phyloP scores from a whole-genome alignment of 805 yeast genomes.

The Clavispora carvajalis region DNA sequence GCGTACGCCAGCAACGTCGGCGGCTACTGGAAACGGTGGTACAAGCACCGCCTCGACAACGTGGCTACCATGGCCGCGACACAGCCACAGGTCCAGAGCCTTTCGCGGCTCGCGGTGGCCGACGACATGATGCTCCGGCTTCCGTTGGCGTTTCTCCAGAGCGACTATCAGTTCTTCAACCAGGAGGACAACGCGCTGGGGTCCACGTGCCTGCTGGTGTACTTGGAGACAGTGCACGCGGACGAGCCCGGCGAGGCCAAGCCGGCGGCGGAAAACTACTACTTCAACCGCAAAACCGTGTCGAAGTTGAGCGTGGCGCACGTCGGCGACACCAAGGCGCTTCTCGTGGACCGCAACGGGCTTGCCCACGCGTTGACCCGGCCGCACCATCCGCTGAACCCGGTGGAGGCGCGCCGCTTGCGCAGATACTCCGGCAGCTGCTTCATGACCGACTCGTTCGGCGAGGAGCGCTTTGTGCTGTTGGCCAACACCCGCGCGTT shows the following conservation, averaged over 20 bases:
- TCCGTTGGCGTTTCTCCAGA: slow-evolving; percentile 56
- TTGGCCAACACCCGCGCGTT: slow-evolving; percentile 91
- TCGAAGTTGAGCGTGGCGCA: slow-evolving; percentile 76
- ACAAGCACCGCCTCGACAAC: slow-evolving; percentile 38
- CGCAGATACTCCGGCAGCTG: slow-evolving; percentile 55
- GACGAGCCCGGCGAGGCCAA: slow-evolving; percentile 22
- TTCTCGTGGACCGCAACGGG: slow-evolving; percentile 79
- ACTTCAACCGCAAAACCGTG: slow-evolving; percentile 62
- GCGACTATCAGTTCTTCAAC: slow-evolving; percentile 58
- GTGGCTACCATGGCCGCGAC: slow-evolving; percentile 21
- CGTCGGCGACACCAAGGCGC: slow-evolving; percentile 87
- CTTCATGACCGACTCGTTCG: slow-evolving; percentile 84
- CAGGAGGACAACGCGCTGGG: slow-evolving; percentile 45
- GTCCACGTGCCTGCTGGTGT: slow-evolving; percentile 67
- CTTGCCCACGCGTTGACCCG: slow-evolving; percentile 72
- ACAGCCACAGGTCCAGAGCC: slow-evolving; percentile 8
- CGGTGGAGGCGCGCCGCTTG: slow-evolving; percentile 69
- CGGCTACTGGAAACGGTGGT: slow-evolving; percentile 84
- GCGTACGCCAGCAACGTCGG: slow-evolving; percentile 59
- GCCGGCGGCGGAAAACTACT: slow-evolving; percentile 35
- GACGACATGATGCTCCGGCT: slow-evolving; percentile 62
- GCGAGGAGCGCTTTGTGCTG: slow-evolving; percentile 77
- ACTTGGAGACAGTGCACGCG: slow-evolving; percentile 45
- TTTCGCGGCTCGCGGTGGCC: slow-evolving; percentile 9
- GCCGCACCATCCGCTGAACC: slow-evolving; percentile 83